Evolutionary conservation across 306 rosid genomes (phyloP).

Genomic region (Styphnolobium japonicum): DNA sequence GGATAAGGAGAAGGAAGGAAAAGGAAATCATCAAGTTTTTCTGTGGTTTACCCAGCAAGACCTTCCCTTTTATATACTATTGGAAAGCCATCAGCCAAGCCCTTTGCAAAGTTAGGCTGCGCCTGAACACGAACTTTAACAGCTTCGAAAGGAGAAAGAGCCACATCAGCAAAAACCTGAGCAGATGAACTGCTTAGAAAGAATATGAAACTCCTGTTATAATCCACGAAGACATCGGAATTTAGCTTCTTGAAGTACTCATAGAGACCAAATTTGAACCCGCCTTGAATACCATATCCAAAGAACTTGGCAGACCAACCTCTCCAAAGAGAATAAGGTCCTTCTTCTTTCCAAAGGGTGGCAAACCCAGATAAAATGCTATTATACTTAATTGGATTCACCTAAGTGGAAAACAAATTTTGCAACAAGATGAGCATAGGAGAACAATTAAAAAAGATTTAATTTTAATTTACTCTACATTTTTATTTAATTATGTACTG

Average conservation of each 20-base stretch:
- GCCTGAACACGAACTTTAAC: conserved; percentile 63
- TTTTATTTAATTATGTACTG: too few species aligned
- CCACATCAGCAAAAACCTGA: conserved; percentile 68
- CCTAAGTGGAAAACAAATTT: conserved; percentile 29
- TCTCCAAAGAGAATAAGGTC: conserved; percentile 72
- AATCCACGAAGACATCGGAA: conserved; percentile 43
- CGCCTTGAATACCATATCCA: conserved; percentile 79
- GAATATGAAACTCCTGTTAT: conserved; percentile 47
- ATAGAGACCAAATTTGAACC: conserved; percentile 68
- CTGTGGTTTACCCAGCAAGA: conserved; percentile 38
- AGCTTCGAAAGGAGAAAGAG: conserved; percentile 71
- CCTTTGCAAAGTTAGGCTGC: conserved; percentile 60
- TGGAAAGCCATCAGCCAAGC: conserved; percentile 66
- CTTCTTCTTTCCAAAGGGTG: conserved; percentile 65
- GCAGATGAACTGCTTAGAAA: conserved; percentile 69
- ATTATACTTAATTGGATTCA: conserved; percentile 58
- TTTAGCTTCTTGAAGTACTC: conserved; percentile 69
- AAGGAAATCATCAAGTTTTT: background rate
- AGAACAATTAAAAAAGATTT: too few species aligned
- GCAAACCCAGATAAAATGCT: conserved; percentile 57
- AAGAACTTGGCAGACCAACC: conserved; percentile 75
- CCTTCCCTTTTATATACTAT: conserved; percentile 58
- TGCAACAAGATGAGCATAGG: background rate
- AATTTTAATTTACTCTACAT: too few species aligned
- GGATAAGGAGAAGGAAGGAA: background rate